Conservation (phyloP, 2,329 filamentous ascomycete genomes). For the Cephalotrichum gorgonifer region DNA sequence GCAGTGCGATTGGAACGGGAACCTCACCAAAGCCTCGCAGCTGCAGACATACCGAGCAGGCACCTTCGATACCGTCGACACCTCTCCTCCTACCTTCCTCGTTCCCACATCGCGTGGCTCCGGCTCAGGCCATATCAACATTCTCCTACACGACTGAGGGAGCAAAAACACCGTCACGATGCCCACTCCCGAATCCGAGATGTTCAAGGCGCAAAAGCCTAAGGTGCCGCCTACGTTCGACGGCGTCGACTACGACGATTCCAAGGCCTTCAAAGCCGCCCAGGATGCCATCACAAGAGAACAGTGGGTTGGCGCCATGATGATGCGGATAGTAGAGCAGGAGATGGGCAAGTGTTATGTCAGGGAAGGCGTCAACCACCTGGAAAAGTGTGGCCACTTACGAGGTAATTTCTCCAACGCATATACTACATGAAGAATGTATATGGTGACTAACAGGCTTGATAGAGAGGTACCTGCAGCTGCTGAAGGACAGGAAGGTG, state of each 20-base stretch:
- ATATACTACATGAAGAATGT: not conserved
- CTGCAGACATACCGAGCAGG: not conserved
- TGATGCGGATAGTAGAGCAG: slow-evolving; percentile 71
- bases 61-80: not conserved
- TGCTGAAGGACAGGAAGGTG: slow-evolving; percentile 66
- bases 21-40: slow-evolving; percentile 3
- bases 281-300: slow-evolving; percentile 75
- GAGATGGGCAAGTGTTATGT: slow-evolving; percentile 82
- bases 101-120: not conserved
- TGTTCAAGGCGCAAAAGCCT: slow-evolving; percentile 77
- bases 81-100: too few relatives aligned
- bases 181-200: slow-evolving; percentile 74
- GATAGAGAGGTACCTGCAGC: slow-evolving; percentile 67
- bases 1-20: slow-evolving; percentile 2
- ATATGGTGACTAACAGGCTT: slow-evolving; percentile 6
- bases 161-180: slow-evolving; percentile 32
- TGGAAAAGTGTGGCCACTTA: slow-evolving; percentile 76
- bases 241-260: slow-evolving; percentile 80
- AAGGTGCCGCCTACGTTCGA: slow-evolving; percentile 74
- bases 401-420: slow-evolving; percentile 51
- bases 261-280: slow-evolving; percentile 67
- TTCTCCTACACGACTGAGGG: not conserved
- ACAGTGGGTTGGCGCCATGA: slow-evolving; percentile 86
- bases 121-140: not conserved
- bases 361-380: slow-evolving; percentile 73